phyloP scores from a whole-genome alignment of 805 yeast species.

The Spathaspora girioi region DNA sequence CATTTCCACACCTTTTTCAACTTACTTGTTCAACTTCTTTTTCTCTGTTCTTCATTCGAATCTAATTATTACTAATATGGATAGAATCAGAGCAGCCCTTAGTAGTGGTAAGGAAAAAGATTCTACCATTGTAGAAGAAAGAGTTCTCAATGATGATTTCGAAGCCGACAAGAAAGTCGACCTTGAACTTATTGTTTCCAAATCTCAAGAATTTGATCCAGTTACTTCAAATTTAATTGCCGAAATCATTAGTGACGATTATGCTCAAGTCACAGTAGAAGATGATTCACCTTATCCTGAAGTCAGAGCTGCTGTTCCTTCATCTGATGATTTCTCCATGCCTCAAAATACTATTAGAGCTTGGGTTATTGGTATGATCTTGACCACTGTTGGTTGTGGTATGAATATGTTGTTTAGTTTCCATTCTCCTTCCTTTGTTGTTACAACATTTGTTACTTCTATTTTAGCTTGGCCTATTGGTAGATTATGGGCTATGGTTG shows the following conservation, averaged over 20 bases:
- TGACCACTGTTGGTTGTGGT: conserved; percentile 54
- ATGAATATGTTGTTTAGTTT: conserved; percentile 57
- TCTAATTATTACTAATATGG: conserved; percentile 1
- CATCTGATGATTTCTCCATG: conserved; percentile 47
- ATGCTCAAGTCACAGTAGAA: conserved; percentile 39
- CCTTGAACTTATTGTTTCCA: conserved; percentile 13
- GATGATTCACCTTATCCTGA: conserved; percentile 56
- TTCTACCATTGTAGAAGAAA: conserved; percentile 1
- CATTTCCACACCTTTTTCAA: not conserved
- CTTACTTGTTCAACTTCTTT: not conserved
- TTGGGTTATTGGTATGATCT: conserved; percentile 47
- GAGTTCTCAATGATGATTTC: conserved; percentile 6
- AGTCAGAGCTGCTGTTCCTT: conserved; percentile 59
- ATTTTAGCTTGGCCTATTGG: conserved; percentile 63
- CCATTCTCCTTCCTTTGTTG: conserved; percentile 51
- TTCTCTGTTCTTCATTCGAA: not conserved
- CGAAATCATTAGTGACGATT: conserved; percentile 27
- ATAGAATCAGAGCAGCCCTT: conserved; percentile 8
- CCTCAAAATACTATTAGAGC: conserved; percentile 54
- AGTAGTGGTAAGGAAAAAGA: not conserved
- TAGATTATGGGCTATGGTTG: conserved; percentile 37
- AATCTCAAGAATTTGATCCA: conserved; percentile 32
- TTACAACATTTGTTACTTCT: conserved; percentile 53
- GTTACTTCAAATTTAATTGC: conserved; percentile 22
- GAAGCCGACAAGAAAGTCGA: conserved; percentile 10